Base-by-base conservation (phyloP, 345 rosid genomes). In the Eucalyptus sp. region DNA sequence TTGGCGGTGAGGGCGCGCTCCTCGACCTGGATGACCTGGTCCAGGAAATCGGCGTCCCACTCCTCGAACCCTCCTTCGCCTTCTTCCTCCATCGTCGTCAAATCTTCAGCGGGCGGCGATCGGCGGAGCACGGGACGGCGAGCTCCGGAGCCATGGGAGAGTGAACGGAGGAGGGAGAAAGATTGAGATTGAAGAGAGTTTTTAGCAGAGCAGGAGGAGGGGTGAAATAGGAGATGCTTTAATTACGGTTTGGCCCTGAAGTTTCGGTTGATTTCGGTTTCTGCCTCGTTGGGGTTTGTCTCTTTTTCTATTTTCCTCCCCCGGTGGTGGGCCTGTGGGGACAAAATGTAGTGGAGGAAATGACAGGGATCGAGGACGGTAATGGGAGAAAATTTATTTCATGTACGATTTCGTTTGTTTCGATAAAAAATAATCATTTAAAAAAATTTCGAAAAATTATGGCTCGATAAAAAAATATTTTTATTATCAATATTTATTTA, bases 21-120 rank as follows among this genome's bases (percentile, higher is more conserved):
- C 76, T 94, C 97, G 2, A 49, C 90, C 91, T 93, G 92, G 54
- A 91, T 86, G 88, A 91, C 91, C 49, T 89, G 94, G 33, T 92
- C 93, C 86, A 95, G 83, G 90, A 94, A 94, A 68, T 90, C 95
- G 25, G 90, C 92, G 52, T 93, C 97, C 98, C 97, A 97, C 29
- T 92, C 96, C 87, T 91, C 98, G 50, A 89, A 79, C 81, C 88
- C 89, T 52, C 58, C 58, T 79, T 92, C 92, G 54, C 90, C 95
- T 29, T 71, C 89, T 37, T 66, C 88, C n/a, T 62, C 89, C 89
- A 87, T 88, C 88, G 16, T 18, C 80, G 50, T n/a, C 13, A 0
- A 9, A 6, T 41, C 66, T 0, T 33, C 83, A 68, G 62, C 13
- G 13, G 24, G 80, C 80, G 43, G 22, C 48, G 48, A 76, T 76